Base-by-base conservation (phyloP, 176 grass and related monocot genomes). In the Oryza nivara region DNA sequence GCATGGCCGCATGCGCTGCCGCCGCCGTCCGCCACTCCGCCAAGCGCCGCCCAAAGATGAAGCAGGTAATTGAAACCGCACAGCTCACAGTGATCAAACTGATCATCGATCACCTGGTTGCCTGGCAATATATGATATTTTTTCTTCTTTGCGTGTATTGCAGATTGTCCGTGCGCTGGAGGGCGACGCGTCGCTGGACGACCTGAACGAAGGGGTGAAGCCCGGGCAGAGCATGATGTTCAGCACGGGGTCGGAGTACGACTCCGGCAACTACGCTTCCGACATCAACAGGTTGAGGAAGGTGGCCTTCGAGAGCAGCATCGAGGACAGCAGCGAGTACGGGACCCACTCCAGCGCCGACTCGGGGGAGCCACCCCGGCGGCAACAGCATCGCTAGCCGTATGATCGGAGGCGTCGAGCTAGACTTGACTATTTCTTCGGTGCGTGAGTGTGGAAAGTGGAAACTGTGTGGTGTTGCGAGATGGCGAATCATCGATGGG, bases 151-250 rank as follows among this genome's bases (percentile, higher is more conserved):
- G 25, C 15, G 16, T 19, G 52, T 23, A 32, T 2, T 32, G 64
- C 47, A 95, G 96, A 89, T 99, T 6, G 93, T 95, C 47, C 93
- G 96, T 4, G 93, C 96, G 10, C 84, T 99, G 78, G 96, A 99
- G 84, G 96, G 96, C 35, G 93, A 99, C 36, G 84, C 89, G 22
- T 94, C 86, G 56, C 86, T 96, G 56, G 96, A 99, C 52, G 93
- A 99, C 88, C 85, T 99, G 78, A 94, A 91, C 26, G 96, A 99
- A 66, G 91, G 96, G 44, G 81, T 89, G 51, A 96, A 89, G 78
- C 93, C 93, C 0, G 96, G 96, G 26, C 91, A 99, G 73, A 99
- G 89, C 89, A 85, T 87, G 72, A 49, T 92, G 45, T 96, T 96
- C 67, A 91, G 75, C 84, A 89, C 91, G 11, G 74, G 94, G 25